Evolutionary conservation across 768 basidiomycete species (phyloP).

Genomic region (Pleurotus djamor): DNA sequence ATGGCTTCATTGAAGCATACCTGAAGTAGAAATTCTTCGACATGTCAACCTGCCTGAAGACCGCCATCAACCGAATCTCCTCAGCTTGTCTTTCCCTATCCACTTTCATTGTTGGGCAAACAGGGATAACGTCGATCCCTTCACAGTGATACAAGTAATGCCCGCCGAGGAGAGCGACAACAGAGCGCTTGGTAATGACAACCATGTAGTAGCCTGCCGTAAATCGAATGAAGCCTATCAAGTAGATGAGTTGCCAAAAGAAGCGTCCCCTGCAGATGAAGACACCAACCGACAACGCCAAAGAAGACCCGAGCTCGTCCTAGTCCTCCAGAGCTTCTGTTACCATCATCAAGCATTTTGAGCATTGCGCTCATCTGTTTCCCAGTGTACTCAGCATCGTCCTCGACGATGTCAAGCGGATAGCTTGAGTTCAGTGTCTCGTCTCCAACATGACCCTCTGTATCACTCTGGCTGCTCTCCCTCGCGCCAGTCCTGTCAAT

Average conservation of each 20-base stretch:
- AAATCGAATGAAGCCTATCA: constrained; percentile 85
- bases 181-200: constrained; percentile 83
- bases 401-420: constrained; percentile 73
- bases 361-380: constrained; percentile 89
- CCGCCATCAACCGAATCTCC: constrained; percentile 83
- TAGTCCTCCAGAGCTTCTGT: constrained; percentile 83
- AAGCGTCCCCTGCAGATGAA: neutral
- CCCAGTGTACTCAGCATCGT: constrained; percentile 84
- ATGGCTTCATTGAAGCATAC: constrained; percentile 30
- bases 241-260: neutral
- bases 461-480: constrained; percentile 25
- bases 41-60: constrained; percentile 97
- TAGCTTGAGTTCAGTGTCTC: neutral
- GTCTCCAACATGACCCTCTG: neutral
- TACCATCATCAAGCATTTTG: constrained; percentile 96
- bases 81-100: constrained; percentile 87
- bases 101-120: constrained; percentile 83
- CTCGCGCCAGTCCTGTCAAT: constrained; percentile 84
- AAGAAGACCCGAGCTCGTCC: constrained; percentile 79
- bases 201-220: constrained; percentile 98
- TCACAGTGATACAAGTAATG: constrained; percentile 98
- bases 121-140: constrained; percentile 78
- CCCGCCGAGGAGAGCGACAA: constrained; percentile 91
- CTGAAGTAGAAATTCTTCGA: constrained; percentile 99
- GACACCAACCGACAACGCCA: constrained; percentile 68